Evolutionary conservation across 2,329 filamentous ascomycete species (phyloP).

Genomic region (Sclerotinia trifoliorum): DNA sequence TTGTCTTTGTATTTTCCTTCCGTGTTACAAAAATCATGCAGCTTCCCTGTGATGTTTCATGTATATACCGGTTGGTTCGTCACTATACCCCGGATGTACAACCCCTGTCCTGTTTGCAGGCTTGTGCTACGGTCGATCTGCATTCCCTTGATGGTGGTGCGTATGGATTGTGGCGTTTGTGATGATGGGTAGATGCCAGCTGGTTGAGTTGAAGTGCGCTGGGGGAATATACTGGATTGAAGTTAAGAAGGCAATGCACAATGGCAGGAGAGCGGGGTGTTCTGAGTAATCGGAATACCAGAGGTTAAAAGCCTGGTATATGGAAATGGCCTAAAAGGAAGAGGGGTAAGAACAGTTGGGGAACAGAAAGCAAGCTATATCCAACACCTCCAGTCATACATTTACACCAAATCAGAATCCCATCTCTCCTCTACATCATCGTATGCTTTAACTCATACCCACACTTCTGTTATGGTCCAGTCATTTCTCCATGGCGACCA

Average conservation of each 20-base stretch:
- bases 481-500: too few species aligned
- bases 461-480: too few species aligned
- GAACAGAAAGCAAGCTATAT: too few species aligned
- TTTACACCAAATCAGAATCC: too few species aligned
- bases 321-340: too few species aligned
- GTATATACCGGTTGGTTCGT: neutral
- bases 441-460: too few species aligned
- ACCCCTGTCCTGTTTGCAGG: neutral
- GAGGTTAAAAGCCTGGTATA: too few species aligned
- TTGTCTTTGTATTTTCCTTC: neutral
- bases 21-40: conserved; percentile 1
- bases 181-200: neutral
- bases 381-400: too few species aligned
- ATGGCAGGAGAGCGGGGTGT: neutral
- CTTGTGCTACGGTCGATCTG: neutral
- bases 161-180: neutral
- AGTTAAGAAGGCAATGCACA: neutral
- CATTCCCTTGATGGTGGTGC: neutral
- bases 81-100: conserved; percentile 3
- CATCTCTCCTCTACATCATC: too few species aligned
- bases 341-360: too few species aligned
- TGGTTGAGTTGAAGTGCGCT: neutral
- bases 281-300: neutral
- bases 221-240: neutral
- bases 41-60: conserved; percentile 3